Evolutionary conservation across 352 stramenopile species (phyloP), one percentile per base, ranked within the genome.

Genomic region (Phytophthora multivora): DNA sequence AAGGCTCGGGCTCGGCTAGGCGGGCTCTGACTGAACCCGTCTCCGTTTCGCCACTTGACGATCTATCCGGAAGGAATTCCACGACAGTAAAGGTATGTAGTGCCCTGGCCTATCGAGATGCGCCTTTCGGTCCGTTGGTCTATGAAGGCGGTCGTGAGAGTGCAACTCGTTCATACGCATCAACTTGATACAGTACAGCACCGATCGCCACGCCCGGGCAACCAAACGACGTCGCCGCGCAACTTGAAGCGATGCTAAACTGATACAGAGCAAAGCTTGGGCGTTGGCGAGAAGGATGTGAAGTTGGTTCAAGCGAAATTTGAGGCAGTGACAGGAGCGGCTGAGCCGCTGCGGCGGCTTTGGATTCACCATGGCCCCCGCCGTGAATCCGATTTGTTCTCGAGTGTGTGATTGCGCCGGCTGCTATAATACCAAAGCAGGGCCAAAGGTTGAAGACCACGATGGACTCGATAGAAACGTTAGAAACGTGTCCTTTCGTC

Each of bases 401-500:
- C 16, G 35, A 45, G 41, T 51, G 40, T 61, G 54, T 55, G 48
- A 66, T 61, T 66, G 58, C 51, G 58, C 50, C 51, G 39, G 39
- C 48, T 45, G 56, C 26, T 38, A n/a, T n/a, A n/a, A n/a, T n/a
- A 16, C 28, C 55, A 65, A 59, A 65, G 48, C 57, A 65, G 49
- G 58, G 58, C 40, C 49, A 66, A n/a, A 52, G 40, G 49, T 66
- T 65, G 51, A 62, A 65, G 57, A 39, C 35, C 35, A 18, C n/a
- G 5, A 18, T 40, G n/a, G 35, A 19, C 13, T 40, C 30, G 40
- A 54, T 66, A 63, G 59, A 63, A 58, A 57, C 33, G 53, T 47
- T 61, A 53, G 47, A 42, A 53, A 53, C 28, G 28, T 33, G 28
- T 33, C 28, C 28, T 33, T 33, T 33, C 28, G 28, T 33, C 9